These are phyloP conservation scores for Umbelopsis sp. DNA, from an alignment of 192 early-diverging fungal species.

Conservation along the genomic window DNA sequence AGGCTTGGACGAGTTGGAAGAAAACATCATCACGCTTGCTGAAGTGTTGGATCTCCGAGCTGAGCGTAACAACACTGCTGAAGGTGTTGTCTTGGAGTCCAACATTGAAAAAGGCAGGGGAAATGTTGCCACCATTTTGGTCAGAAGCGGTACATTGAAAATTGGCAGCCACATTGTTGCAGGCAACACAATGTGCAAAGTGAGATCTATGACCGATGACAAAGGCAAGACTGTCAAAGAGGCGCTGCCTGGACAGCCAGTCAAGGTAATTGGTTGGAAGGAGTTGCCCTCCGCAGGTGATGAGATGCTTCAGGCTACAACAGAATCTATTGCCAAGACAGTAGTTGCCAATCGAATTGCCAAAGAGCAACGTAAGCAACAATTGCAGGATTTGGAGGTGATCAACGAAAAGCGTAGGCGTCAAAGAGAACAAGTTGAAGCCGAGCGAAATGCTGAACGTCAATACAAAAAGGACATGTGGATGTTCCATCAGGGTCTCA, in stretches of 20 bases:
- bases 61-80: constrained; percentile 74
- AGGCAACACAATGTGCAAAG: constrained; percentile 85
- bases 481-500: constrained; percentile 68
- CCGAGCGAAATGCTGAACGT: constrained; percentile 52
- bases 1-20: constrained; percentile 87
- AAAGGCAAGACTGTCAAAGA: constrained; percentile 67
- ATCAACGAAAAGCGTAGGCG: constrained; percentile 78
- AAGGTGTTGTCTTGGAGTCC: constrained; percentile 89
- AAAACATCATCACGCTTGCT: constrained; percentile 82
- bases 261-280: constrained; percentile 92
- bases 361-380: constrained; percentile 62
- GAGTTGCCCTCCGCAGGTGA: constrained; percentile 91
- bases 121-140: constrained; percentile 84
- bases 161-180: constrained; percentile 83
- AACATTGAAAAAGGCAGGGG: constrained; percentile 86
- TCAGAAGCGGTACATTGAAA: constrained; percentile 86
- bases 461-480: constrained; percentile 63
- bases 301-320: constrained; percentile 74
- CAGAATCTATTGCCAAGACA: constrained; percentile 63
- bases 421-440: constrained; percentile 51
- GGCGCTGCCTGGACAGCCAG: constrained; percentile 85
- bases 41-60: constrained; percentile 90
- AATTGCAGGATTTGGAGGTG: constrained; percentile 65
- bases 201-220: constrained; percentile 83
- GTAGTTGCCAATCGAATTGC: constrained; percentile 70